Conservation (phyloP, 768 basidiomycete genomes). For the Calocera viscosa region DNA sequence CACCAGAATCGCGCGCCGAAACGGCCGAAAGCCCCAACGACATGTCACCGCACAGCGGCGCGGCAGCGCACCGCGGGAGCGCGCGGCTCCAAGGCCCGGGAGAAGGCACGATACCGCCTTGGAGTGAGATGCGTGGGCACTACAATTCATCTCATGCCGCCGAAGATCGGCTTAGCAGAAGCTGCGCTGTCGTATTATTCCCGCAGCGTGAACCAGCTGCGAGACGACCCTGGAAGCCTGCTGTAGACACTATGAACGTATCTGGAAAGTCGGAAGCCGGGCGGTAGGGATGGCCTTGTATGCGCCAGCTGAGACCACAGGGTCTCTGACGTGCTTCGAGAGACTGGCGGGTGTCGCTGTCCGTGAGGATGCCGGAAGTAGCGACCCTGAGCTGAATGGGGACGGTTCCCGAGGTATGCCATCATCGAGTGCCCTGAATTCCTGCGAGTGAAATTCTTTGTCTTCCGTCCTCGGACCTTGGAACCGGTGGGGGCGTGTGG, state of each 20-base stretch:
- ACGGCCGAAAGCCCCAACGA: background rate
- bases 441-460: background rate
- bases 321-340: background rate
- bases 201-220: no score
- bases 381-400: background rate
- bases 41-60: background rate
- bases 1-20: background rate
- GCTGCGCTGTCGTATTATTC: no score
- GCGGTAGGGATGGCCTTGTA: background rate
- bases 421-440: conserved; percentile 1
- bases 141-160: no score
- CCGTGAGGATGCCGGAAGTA: background rate
- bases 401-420: background rate
- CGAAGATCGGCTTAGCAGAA: no score
- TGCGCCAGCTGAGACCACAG: background rate
- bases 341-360: background rate
- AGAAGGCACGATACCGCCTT: no score
- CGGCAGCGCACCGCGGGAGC: background rate
- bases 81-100: background rate
- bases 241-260: background rate
- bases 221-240: background rate
- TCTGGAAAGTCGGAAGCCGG: background rate
- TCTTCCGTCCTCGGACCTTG: background rate
- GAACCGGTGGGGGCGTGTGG: background rate
- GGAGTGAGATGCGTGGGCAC: no score